Evolutionary conservation across 352 stramenopile genomes (phyloP).

Genomic region (Globisporangium lucens): DNA sequence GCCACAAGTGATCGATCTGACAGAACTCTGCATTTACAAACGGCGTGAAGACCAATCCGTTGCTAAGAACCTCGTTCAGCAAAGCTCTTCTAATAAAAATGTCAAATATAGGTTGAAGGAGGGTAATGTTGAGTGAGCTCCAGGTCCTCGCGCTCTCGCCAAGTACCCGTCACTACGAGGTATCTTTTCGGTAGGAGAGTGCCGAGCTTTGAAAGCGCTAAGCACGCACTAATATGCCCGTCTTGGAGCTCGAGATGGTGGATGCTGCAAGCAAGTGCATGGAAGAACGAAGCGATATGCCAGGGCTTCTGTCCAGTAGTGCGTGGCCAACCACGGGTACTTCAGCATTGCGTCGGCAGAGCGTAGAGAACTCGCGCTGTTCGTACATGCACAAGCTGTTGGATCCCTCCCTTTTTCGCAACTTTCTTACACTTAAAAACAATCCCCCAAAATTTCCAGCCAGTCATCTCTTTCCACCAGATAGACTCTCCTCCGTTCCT

Average conservation of each 20-base stretch:
- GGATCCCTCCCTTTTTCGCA: neutral
- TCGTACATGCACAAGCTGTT: neutral
- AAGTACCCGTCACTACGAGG: neutral
- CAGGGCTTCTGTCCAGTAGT: neutral
- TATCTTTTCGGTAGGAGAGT: neutral
- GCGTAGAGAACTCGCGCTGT: too few relatives aligned
- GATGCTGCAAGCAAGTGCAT: neutral
- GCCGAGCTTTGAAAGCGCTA: neutral
- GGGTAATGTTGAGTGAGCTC: neutral
- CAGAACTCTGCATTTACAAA: neutral
- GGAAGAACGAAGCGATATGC: neutral
- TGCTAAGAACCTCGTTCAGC: neutral
- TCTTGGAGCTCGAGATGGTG: neutral
- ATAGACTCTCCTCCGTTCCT: neutral
- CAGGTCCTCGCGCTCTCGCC: neutral
- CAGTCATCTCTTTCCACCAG: neutral
- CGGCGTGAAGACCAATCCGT: neutral
- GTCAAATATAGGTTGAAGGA: too few relatives aligned
- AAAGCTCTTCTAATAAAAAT: neutral
- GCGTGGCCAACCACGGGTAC: too few relatives aligned
- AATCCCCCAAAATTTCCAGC: neutral
- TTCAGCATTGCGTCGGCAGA: neutral
- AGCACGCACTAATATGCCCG: too few relatives aligned
- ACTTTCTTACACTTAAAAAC: constrained; percentile 2
- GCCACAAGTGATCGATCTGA: neutral